These are phyloP conservation scores for Cutaneotrichosporon cutaneum DNA, from an alignment of 1,284 basidiomycete genomes.

Conservation along the genomic window DNA sequence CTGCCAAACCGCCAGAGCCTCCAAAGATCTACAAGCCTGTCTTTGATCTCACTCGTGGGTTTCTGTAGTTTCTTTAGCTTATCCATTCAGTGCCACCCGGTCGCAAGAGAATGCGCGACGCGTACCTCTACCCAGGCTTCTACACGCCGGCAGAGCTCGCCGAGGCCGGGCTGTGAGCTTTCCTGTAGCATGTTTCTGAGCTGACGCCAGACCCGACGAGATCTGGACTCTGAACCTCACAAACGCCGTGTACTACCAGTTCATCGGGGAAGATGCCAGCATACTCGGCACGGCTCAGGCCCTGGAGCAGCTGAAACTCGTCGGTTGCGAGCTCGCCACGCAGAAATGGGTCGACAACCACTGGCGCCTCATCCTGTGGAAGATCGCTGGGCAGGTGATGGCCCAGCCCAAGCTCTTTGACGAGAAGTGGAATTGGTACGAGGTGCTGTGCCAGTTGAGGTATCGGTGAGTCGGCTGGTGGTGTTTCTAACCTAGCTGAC, in stretches of 20 bases:
- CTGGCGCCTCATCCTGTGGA: constrained; percentile 90
- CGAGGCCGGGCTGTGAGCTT: constrained; percentile 64
- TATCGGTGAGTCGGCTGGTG: constrained; percentile 64
- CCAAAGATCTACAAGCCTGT: constrained; percentile 28
- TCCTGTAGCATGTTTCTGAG: background rate
- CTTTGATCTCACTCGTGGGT: constrained; percentile 48
- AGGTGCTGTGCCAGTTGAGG: constrained; percentile 75
- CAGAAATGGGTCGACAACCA: constrained; percentile 83
- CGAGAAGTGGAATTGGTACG: constrained; percentile 71
- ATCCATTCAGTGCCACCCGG: constrained; percentile 25
- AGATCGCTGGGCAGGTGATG: constrained; percentile 76
- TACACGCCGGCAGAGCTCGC: constrained; percentile 59
- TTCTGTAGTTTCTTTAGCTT: background rate
- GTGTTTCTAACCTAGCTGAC: constrained; percentile 4
- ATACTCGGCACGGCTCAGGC: constrained; percentile 34
- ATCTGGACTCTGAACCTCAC: constrained; percentile 62
- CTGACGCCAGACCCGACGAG: constrained; percentile 52
- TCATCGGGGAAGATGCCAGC: constrained; percentile 53
- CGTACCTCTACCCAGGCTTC: constrained; percentile 60
- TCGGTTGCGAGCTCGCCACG: constrained; percentile 36
- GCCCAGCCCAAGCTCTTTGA: constrained; percentile 66
- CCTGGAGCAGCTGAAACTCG: constrained; percentile 27
- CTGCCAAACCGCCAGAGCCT: constrained; percentile 5
- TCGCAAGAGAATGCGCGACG: constrained; percentile 32
- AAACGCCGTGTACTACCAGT: constrained; percentile 65